These are phyloP conservation scores for Retiboletus flavoniger DNA, from an alignment of 1,284 basidiomycete genomes.

Conservation along the genomic window DNA sequence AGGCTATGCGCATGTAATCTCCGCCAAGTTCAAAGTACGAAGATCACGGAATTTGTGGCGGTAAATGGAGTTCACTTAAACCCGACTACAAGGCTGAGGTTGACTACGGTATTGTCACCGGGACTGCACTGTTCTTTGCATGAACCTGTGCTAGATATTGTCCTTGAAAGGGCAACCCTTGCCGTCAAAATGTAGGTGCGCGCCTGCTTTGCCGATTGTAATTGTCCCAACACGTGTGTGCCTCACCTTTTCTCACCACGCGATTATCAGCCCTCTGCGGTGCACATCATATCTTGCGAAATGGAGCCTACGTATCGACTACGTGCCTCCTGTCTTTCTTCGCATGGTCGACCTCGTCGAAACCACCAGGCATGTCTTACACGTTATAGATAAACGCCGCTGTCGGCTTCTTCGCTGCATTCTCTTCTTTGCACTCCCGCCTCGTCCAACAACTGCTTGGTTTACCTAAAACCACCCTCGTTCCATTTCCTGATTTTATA, in stretches of 20 bases:
- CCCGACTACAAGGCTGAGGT: background rate
- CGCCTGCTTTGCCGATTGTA: slow-evolving; percentile 12
- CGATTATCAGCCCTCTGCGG: slow-evolving; percentile 36
- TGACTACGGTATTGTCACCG: slow-evolving; percentile 1
- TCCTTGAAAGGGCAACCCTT: slow-evolving; percentile 1
- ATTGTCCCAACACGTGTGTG: slow-evolving; percentile 29
- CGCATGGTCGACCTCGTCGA: slow-evolving; percentile 37
- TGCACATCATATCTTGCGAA: slow-evolving; percentile 32
- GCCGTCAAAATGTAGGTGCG: slow-evolving; percentile 13
- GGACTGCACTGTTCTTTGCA: slow-evolving; percentile 4
- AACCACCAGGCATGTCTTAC: slow-evolving; percentile 32
- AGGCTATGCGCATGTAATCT: slow-evolving; percentile 25
- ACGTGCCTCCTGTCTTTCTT: slow-evolving; percentile 26
- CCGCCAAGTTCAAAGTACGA: slow-evolving; percentile 13
- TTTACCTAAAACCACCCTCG: slow-evolving; percentile 10
- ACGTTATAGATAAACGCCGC: slow-evolving; percentile 29
- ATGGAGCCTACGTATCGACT: slow-evolving; percentile 21
- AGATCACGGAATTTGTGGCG: background rate
- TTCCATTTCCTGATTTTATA: slow-evolving; percentile 6
- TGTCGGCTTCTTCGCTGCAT: slow-evolving; percentile 20
- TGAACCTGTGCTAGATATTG: slow-evolving; percentile 21
- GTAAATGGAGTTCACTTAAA: background rate
- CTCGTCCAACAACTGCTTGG: slow-evolving; percentile 8
- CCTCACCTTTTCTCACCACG: slow-evolving; percentile 31
- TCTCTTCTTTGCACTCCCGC: slow-evolving; percentile 22